Base-by-base conservation (phyloP, 768 basidiomycete species). In the Lentinus brumalis region DNA sequence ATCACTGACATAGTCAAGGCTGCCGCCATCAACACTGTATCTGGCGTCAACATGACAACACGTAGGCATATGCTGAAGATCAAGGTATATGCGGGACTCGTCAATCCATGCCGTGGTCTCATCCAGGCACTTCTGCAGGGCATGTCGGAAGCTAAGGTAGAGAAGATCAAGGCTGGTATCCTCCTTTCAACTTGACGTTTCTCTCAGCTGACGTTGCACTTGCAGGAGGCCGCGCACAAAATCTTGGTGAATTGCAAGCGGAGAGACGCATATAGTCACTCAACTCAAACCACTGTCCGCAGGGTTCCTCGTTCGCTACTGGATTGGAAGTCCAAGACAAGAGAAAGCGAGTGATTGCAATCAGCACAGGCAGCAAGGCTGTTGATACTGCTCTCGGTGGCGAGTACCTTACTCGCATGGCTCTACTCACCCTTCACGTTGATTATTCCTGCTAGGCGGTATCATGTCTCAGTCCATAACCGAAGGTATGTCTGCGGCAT, bases 141-240 rank as follows among this genome's bases (percentile, higher is more conserved):
- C 45, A 88, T 96, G 83, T 95, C 95, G 3, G 96, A 97, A 67
- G 91, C 96, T 0, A 98, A 98, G 73, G 94, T 98, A 2, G 96
- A 98, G 70, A 98, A 98, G 73, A 92, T 98, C 68, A 96, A 96
- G 79, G 94, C 84, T 58, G 44, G 71, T 63, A 59, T 42, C 3
- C 3, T 4, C 12, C 18, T 7, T 14, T 9, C 21, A 26, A 12
- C 29, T 18, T 26, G 14, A 8, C 61, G 21, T 69, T 60, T 15
- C 51, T n/a, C 8, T 8, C 49, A 26, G 26, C 21, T 47, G 14
- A 4, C 5, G 10, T n/a, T 49, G 8, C 11, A 11, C 35, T 32
- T 56, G 49, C 47, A 96, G 92, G 95, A 97, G 79, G 92, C 91
- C 7, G 93, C 93, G 9, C 85, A 91, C 61, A 97, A 95, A 71